phyloP scores from a whole-genome alignment of 2,329 filamentous ascomycete genomes.

The Diaporthe citrichinensis region DNA sequence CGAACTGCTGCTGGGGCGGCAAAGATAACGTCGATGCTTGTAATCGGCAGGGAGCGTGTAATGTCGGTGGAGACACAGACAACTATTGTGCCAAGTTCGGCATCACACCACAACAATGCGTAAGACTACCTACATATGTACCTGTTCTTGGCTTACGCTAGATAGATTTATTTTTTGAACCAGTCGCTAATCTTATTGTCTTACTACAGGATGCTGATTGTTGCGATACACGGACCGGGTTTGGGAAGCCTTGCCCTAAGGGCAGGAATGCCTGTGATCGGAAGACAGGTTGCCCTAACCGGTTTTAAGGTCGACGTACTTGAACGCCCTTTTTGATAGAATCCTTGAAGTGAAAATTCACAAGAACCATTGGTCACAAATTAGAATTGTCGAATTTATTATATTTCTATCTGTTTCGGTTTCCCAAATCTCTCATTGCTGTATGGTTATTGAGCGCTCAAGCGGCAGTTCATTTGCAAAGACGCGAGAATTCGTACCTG shows the following conservation, averaged over 20 bases:
- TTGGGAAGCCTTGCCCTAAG: neutral
- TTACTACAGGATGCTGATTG: neutral
- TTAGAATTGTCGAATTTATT: no score
- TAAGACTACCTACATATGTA: neutral
- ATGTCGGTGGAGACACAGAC: neutral
- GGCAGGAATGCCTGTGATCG: constrained; percentile 1
- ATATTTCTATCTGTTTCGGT: no score
- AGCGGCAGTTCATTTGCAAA: no score
- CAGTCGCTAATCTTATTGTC: neutral
- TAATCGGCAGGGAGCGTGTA: neutral
- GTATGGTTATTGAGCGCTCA: no score
- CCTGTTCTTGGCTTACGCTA: neutral
- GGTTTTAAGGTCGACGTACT: neutral
- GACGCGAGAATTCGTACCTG: no score
- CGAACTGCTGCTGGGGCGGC: constrained; percentile 2
- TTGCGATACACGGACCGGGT: neutral
- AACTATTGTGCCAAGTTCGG: constrained; percentile 4
- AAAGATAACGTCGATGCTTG: neutral
- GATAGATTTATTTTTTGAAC: neutral
- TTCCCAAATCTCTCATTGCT: no score
- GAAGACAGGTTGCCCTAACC: neutral
- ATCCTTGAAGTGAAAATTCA: no score
- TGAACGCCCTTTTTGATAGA: no score
- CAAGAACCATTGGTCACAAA: no score
- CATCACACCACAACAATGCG: neutral